Evolutionary conservation across 768 basidiomycete species (phyloP).

Genomic region (Udeniomyces megalosporus): DNA sequence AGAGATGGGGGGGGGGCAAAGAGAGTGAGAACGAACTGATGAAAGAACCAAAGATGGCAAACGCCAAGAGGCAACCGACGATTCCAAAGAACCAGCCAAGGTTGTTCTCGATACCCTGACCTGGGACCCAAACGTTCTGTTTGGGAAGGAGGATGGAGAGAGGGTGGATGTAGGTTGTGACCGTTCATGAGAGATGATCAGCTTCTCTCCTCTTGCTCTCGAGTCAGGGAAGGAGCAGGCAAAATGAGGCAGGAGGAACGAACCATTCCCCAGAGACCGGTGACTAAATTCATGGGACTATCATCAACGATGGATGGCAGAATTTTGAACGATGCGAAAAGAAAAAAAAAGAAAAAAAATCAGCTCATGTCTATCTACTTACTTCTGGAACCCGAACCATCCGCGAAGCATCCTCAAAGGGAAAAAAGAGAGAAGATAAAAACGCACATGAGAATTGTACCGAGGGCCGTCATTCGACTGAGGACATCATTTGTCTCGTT

Average conservation of each 20-base stretch:
- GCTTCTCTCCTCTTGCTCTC: too few species aligned
- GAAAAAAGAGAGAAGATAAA: not conserved
- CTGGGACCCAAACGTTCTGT: conserved; percentile 81
- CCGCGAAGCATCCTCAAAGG: too few species aligned
- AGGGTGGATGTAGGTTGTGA: not conserved
- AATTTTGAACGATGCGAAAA: not conserved
- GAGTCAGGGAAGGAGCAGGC: not conserved
- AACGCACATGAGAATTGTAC: conserved; percentile 78
- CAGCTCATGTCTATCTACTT: too few species aligned
- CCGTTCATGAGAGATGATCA: not conserved
- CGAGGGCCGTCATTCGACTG: conserved; percentile 42
- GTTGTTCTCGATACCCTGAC: conserved; percentile 43
- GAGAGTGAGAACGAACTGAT: conserved; percentile 13
- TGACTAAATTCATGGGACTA: conserved; percentile 57
- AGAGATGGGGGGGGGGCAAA: conserved; percentile 5
- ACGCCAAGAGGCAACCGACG: conserved; percentile 57
- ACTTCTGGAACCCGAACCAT: too few species aligned
- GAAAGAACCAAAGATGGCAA: conserved; percentile 53
- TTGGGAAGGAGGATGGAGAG: not conserved
- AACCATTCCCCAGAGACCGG: conserved; percentile 82
- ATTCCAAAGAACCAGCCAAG: conserved; percentile 80
- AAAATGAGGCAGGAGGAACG: not conserved
- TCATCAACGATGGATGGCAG: not conserved
- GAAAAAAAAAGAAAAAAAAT: not conserved
- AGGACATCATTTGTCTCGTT: conserved; percentile 99